Evolutionary conservation across 2,329 filamentous ascomycete species (phyloP).

Genomic region (Colletotrichum neosansevieriae): DNA sequence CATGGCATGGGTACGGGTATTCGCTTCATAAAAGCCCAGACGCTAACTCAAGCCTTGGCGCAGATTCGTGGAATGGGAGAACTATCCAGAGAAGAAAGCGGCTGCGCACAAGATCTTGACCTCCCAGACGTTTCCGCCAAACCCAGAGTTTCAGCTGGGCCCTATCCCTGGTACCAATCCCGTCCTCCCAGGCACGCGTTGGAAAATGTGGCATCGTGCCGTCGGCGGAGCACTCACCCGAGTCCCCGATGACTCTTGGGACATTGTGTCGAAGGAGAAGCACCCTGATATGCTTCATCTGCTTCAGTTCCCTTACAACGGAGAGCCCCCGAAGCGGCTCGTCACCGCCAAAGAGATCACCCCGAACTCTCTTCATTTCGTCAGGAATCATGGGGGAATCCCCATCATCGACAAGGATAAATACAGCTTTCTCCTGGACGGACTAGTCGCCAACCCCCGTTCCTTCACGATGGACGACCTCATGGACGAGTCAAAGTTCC

Average conservation of each 20-base stretch:
- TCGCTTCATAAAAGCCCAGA: too few species aligned
- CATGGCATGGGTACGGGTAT: too few species aligned
- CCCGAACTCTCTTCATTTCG: slow-evolving; percentile 69
- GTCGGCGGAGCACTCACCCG: slow-evolving; percentile 52
- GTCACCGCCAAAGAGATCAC: slow-evolving; percentile 69
- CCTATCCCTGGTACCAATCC: slow-evolving; percentile 69
- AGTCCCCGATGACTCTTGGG: slow-evolving; percentile 70
- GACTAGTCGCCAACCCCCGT: slow-evolving; percentile 70
- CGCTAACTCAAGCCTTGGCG: not conserved
- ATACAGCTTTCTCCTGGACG: slow-evolving; percentile 67
- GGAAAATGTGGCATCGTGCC: slow-evolving; percentile 70
- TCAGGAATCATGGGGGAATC: slow-evolving; percentile 79
- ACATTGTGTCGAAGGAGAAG: slow-evolving; percentile 67
- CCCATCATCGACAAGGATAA: slow-evolving; percentile 71
- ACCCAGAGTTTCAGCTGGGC: slow-evolving; percentile 67
- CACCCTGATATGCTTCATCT: slow-evolving; percentile 71
- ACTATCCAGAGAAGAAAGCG: slow-evolving; percentile 75
- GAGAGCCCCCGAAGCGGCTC: slow-evolving; percentile 70
- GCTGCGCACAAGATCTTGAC: slow-evolving; percentile 64
- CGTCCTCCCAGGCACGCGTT: slow-evolving; percentile 66
- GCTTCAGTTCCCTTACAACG: slow-evolving; percentile 74
- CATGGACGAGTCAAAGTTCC: slow-evolving; percentile 70
- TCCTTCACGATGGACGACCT: slow-evolving; percentile 70
- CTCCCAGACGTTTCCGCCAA: slow-evolving; percentile 46
- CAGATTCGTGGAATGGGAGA: slow-evolving; percentile 77